A percentile compares a stretch with the other conserved stretches of the same genome.
These are phyloP conservation scores for Clonostachys byssicola DNA, from an alignment of 2,329 filamentous ascomycete genomes.

Conservation along the genomic window DNA sequence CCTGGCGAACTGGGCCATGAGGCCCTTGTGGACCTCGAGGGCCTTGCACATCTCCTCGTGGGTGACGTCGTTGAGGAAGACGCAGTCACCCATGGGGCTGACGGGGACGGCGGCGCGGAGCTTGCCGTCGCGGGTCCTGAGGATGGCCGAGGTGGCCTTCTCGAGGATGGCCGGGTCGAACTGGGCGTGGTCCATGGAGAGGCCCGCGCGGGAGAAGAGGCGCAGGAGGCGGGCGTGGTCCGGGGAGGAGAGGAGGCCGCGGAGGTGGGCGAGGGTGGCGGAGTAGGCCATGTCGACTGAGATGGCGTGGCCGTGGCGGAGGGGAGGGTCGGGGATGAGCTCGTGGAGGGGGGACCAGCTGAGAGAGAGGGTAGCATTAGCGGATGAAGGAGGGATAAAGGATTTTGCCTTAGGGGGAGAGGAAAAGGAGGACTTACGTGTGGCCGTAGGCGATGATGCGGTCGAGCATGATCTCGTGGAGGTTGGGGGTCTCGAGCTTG, in stretches of 20 bases:
- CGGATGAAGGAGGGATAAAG: not conserved
- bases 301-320: conserved; percentile 71
- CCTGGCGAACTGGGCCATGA: conserved; percentile 59
- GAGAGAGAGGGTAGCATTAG: not conserved
- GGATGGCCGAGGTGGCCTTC: conserved; percentile 62
- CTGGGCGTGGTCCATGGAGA: conserved; percentile 67
- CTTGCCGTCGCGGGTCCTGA: conserved; percentile 67
- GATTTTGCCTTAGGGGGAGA: not conserved
- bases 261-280: conserved; percentile 60
- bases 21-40: conserved; percentile 57
- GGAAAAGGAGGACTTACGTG: conserved; percentile 38
- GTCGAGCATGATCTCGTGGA: conserved; percentile 70
- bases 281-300: conserved; percentile 75
- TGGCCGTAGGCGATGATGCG: conserved; percentile 72
- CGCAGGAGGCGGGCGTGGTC: conserved; percentile 61
- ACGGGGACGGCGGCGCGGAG: conserved; percentile 63
- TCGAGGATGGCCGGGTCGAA: conserved; percentile 64
- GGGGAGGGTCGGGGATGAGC: conserved; percentile 61
- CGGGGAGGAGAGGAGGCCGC: conserved; percentile 53
- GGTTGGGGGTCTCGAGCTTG: conserved; percentile 67
- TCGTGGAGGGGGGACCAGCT: conserved; percentile 71
- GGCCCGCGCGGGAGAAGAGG: conserved; percentile 65
- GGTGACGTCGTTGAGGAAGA: conserved; percentile 65
- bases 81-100: conserved; percentile 60
- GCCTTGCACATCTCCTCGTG: conserved; percentile 58